phyloP scores from a whole-genome alignment of 2,329 filamentous ascomycete species.

The Fusarium sp. region DNA sequence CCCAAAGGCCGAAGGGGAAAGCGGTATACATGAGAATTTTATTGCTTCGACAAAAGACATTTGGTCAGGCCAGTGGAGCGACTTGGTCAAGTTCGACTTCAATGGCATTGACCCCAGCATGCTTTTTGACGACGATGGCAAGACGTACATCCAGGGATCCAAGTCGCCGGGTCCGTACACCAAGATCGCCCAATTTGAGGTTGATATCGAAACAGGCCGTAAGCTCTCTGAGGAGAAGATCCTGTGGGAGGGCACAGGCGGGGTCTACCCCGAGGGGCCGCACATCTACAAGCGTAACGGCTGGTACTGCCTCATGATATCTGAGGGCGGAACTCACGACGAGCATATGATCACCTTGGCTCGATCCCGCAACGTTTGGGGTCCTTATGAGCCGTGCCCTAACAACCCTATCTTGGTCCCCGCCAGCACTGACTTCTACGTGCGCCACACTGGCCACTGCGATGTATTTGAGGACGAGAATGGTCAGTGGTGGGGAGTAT shows the following conservation, averaged over 20 bases:
- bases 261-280: constrained; percentile 13
- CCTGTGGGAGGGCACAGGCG: constrained; percentile 1
- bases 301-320: constrained; percentile 22
- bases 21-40: constrained; percentile 9
- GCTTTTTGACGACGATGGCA: constrained; percentile 9
- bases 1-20: background rate
- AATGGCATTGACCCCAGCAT: constrained; percentile 15
- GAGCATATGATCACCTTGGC: constrained; percentile 29
- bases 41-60: constrained; percentile 6
- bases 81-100: constrained; percentile 17
- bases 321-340: constrained; percentile 16
- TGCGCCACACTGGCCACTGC: constrained; percentile 19
- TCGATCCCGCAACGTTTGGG: constrained; percentile 5
- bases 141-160: constrained; percentile 16
- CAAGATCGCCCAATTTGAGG: constrained; percentile 12
- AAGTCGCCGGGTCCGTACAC: constrained; percentile 4
- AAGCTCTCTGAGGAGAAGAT: constrained; percentile 9
- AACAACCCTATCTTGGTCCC: constrained; percentile 9
- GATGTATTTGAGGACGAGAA: constrained; percentile 10
- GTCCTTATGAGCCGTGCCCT: constrained; percentile 15
- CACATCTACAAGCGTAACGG: constrained; percentile 23
- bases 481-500: constrained; percentile 20
- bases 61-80: constrained; percentile 19
- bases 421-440: background rate
- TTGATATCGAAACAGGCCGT: constrained; percentile 4